Evolutionary conservation across 768 basidiomycete species (phyloP).

Genomic region (Tylopilus felleus): DNA sequence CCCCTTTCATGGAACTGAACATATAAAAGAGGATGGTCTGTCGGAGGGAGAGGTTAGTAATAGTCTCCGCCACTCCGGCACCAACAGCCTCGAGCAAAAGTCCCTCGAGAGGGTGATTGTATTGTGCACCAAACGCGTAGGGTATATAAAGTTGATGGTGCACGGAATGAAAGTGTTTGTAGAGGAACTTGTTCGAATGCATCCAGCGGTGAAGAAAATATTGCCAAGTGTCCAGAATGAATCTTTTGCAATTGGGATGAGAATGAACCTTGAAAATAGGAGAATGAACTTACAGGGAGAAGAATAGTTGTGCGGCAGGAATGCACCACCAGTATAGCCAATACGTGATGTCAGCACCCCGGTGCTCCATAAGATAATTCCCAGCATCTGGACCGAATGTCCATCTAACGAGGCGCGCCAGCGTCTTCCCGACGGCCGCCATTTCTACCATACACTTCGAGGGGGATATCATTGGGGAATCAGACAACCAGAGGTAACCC

Average conservation of each 20-base stretch:
- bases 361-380: slow-evolving; percentile 31
- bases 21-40: slow-evolving; percentile 83
- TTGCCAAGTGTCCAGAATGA: slow-evolving; percentile 96
- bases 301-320: slow-evolving; percentile 65
- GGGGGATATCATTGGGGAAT: slow-evolving; percentile 30
- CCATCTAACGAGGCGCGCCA: slow-evolving; percentile 39
- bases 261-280: not conserved
- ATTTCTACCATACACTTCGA: slow-evolving; percentile 42
- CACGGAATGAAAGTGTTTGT: slow-evolving; percentile 87
- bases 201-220: slow-evolving; percentile 92
- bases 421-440: slow-evolving; percentile 37
- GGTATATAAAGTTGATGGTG: slow-evolving; percentile 97
- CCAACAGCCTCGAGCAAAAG: slow-evolving; percentile 86
- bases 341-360: slow-evolving; percentile 49
- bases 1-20: slow-evolving; percentile 85
- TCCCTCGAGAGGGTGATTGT: slow-evolving; percentile 96
- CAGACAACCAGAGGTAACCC: slow-evolving; percentile 64
- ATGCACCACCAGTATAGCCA: slow-evolving; percentile 92
- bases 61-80: slow-evolving; percentile 67
- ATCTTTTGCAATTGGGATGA: slow-evolving; percentile 44
- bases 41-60: slow-evolving; percentile 67
- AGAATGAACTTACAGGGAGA: slow-evolving; percentile 70
- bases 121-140: slow-evolving; percentile 93
- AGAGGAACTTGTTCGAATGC: slow-evolving; percentile 89
- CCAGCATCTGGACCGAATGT: slow-evolving; percentile 42